Base-by-base conservation (phyloP, 1,284 basidiomycete genomes). In the Chalciporus sp. region DNA sequence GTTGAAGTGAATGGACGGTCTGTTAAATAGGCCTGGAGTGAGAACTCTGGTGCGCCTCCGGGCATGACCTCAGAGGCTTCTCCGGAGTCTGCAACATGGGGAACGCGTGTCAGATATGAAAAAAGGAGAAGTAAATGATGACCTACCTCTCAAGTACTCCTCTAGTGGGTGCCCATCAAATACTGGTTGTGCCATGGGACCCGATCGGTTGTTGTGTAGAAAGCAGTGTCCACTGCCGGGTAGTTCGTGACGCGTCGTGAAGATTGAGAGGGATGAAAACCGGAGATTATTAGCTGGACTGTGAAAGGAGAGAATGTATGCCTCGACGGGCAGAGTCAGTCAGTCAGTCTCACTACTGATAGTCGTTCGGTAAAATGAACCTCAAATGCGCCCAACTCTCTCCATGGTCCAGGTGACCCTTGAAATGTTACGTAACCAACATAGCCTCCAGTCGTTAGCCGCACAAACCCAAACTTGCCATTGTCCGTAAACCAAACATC, bases 151-250 rank as follows among this genome's bases (percentile, higher is more conserved):
- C 49, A 92, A 74, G 68, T 92, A 92, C 59, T 83, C 79, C 64
- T 85, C 82, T 41, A 92, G 78, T 41, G 89, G 89, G 63, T 90
- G 88, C 54, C 88, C 82, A 60, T 89, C 82, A 71, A 88, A 90
- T 59, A 90, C 69, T 57, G 89, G 79, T 74, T 91, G 85, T 31
- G 89, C 89, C 89, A 92, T 92, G 49, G 45, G 43, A 43, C 46
- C 46, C 35, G 47, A 61, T 53, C 51, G 40, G 48, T 49, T 39
- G 35, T 20, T 23, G 4, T 27, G 20, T 27, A 51, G 42, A 45
- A 46, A 51, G 64, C 60, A 40, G 62, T 65, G 64, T 48, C 40
- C 65, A 67, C 67, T 47, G 65, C 61, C 51, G 39, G 31, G 48
- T 57, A 33, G 17, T 46, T 65, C 57, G 66, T 67, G 48, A 42